These are phyloP conservation scores for Thielaviopsis euricoi DNA, from an alignment of 2,329 filamentous ascomycete species.

Conservation along the genomic window DNA sequence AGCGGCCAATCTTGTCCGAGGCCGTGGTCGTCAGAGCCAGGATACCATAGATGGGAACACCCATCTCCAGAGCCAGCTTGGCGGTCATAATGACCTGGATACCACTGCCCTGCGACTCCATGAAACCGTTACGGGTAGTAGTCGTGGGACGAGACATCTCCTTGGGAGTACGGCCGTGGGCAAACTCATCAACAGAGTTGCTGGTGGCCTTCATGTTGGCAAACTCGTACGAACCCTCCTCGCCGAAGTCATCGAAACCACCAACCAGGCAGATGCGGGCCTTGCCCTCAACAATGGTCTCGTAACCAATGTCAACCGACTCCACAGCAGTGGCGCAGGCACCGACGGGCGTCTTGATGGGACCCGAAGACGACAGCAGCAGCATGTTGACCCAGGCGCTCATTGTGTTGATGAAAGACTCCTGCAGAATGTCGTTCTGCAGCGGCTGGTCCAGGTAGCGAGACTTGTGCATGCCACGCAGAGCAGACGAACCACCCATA, in stretches of 20 bases:
- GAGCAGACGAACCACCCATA: conserved; percentile 84
- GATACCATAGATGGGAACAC: conserved; percentile 92
- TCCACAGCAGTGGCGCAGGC: conserved; percentile 95
- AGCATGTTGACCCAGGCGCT: conserved; percentile 99
- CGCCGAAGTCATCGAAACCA: conserved; percentile 98
- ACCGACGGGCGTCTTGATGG: conserved; percentile 96
- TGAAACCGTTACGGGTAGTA: conserved; percentile 93
- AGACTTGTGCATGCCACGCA: conserved; percentile 97
- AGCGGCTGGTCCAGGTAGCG: conserved; percentile 92
- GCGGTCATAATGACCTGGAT: conserved; percentile 98
- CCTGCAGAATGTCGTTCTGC: conserved; percentile 96
- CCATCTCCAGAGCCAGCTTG: conserved; percentile 91
- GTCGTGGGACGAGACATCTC: conserved; percentile 98
- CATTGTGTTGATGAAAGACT: conserved; percentile 99
- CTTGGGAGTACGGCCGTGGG: conserved; percentile 80
- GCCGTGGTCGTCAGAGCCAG: conserved; percentile 87
- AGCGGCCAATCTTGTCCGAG: conserved; percentile 97
- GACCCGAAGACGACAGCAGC: conserved; percentile 86
- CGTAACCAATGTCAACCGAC: conserved; percentile 92
- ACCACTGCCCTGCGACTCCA: conserved; percentile 98
- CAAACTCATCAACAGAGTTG: conserved; percentile 93
- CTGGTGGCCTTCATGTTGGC: conserved; percentile 99
- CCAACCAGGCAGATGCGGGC: conserved; percentile 93
- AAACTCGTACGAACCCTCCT: conserved; percentile 98
- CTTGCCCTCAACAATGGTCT: conserved; percentile 97